Conservation (phyloP, 441 rosid species). For the Jatropha multifida region DNA sequence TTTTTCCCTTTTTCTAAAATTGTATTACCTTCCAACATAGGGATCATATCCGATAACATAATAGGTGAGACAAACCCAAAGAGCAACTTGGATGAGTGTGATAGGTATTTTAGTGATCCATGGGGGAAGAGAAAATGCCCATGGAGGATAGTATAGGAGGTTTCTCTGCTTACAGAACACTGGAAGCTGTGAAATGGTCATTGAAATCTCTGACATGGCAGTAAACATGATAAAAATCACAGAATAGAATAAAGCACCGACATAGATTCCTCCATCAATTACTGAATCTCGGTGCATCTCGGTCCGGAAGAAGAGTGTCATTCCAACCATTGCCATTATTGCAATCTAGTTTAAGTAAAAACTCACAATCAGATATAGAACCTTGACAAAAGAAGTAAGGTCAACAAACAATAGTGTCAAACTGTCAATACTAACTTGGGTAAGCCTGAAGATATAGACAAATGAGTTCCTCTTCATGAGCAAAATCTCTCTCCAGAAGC, state of each 20-base stretch:
- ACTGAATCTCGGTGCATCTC: conserved; percentile 56
- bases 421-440: conserved; percentile 42
- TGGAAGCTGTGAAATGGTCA: conserved; percentile 76
- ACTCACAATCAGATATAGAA: neutral
- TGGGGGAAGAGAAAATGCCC: conserved; percentile 73
- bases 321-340: conserved; percentile 42
- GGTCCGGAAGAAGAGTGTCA: conserved; percentile 70
- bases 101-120: conserved; percentile 79
- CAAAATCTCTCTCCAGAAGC: conserved; percentile 62
- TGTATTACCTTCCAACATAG: conserved; percentile 52
- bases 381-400: neutral
- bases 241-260: conserved; percentile 69
- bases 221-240: conserved; percentile 59
- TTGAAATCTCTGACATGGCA: conserved; percentile 66
- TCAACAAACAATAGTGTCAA: neutral
- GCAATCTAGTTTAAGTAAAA: conserved; percentile 41
- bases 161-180: conserved; percentile 85
- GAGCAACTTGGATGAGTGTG: conserved; percentile 54
- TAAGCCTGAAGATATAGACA: conserved; percentile 71
- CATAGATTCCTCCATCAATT: conserved; percentile 55
- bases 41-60: conserved; percentile 81
- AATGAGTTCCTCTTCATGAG: conserved; percentile 92
- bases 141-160: conserved; percentile 67
- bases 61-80: conserved; percentile 66
- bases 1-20: neutral